phyloP scores from a whole-genome alignment of 1,284 basidiomycete species.

The Ustanciosporium gigantosporum region DNA sequence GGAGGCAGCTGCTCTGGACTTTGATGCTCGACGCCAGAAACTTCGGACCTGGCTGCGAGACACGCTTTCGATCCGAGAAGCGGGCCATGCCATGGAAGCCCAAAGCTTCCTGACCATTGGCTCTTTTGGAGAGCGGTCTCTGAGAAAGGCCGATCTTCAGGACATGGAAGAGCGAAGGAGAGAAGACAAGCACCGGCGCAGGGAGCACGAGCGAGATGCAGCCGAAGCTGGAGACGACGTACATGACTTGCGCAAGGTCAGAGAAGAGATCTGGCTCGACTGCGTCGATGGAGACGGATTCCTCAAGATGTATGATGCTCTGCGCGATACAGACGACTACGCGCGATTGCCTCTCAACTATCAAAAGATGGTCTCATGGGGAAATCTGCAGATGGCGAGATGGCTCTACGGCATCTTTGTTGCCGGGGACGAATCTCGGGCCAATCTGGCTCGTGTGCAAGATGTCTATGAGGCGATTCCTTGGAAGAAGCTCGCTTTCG shows the following conservation, averaged over 20 bases:
- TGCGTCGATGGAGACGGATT: slow-evolving; percentile 57
- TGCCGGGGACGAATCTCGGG: slow-evolving; percentile 48
- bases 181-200: slow-evolving; percentile 46
- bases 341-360: slow-evolving; percentile 47
- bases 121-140: slow-evolving; percentile 42
- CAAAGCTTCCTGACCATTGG: slow-evolving; percentile 52
- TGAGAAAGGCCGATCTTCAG: slow-evolving; percentile 33
- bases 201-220: slow-evolving; percentile 49
- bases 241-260: slow-evolving; percentile 49
- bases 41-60: slow-evolving; percentile 57
- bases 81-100: slow-evolving; percentile 49
- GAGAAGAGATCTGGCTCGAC: slow-evolving; percentile 53
- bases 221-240: slow-evolving; percentile 52
- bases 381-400: slow-evolving; percentile 52
- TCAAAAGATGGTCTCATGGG: slow-evolving; percentile 55
- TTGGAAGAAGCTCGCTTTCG: slow-evolving; percentile 53
- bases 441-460: slow-evolving; percentile 48
- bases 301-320: slow-evolving; percentile 47
- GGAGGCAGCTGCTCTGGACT: slow-evolving; percentile 26
- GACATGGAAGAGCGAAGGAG: slow-evolving; percentile 49
- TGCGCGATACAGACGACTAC: slow-evolving; percentile 44
- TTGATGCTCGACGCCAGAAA: slow-evolving; percentile 50
- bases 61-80: slow-evolving; percentile 52
- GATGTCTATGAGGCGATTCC: slow-evolving; percentile 50
- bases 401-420: slow-evolving; percentile 56